Evolutionary conservation across 441 rosid species (phyloP), one percentile per base, ranked within the genome.

Genomic region (Corymbia calophylla): DNA sequence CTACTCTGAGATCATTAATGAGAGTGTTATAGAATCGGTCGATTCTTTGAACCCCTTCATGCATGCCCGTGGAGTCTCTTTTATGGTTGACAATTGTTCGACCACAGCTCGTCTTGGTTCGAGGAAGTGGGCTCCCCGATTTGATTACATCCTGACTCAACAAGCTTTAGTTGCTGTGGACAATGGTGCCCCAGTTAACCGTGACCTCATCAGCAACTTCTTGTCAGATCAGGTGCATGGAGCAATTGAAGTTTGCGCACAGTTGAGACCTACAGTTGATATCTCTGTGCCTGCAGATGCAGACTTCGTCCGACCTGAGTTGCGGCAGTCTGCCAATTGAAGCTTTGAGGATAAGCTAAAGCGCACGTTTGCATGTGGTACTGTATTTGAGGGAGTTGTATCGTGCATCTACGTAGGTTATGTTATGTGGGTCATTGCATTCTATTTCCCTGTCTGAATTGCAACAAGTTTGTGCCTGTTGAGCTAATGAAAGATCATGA

Each of bases 41-140:
- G 99, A 97, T 91, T 97, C 99, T 31, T 88, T 96, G 54, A 97
- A 97, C 88, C 99, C 99, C 3, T 97, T 97, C 87, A 97, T 97
- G 99, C 98, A 95, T 87, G 99, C 99, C 14, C 96, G 99, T 8
- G 99, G 99, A 88, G 98, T 97, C 87, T 97, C 98, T 5, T 98
- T 98, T 92, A 98, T 98, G 99, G 99, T 97, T 15, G 99, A 98
- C 90, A 98, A 98, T 92, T 97, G 99, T 92, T 97, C 99, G 1
- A 97, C 99, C 17, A 97, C 99, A 13, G 99, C 99, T 60, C 93
- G 99, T 82, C 91, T 97, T 68, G 99, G 99, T 58, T 97, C 98
- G 8, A 95, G 99, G 88, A 98, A 97, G 88, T 97, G 98, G 99
- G 99, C 99, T 1, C 98, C 99, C 2, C 93, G 98, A 17, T 96